Evolutionary conservation across 257 asterid species (phyloP), one percentile per base, ranked within the genome.

Genomic region (Phtheirospermum japonicum): DNA sequence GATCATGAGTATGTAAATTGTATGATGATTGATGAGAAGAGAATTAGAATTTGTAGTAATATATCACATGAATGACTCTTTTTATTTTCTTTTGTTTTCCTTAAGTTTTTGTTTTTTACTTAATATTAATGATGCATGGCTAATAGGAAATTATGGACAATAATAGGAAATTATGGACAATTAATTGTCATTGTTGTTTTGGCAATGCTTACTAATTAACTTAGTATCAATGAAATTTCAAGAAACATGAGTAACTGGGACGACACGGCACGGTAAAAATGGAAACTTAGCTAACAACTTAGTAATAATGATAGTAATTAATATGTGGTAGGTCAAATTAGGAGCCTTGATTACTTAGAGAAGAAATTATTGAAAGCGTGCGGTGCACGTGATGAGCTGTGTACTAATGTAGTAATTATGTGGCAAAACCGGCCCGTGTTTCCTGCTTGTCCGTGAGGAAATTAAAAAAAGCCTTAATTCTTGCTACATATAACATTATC

Each of bases 231-330:
- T 48, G 67, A 43, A 40, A 32, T 62, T 52, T 45, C 46, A 62
- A 72, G 78, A 59, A 70, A 74, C 73, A 60, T 45, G 79, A 65
- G 77, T 77, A 59, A 82, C 70, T 75, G 92, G 18, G 73, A 82
- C 92, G 92, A 86, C 92, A 84, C 86, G 88, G 82, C 78, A 71
- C 52, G 64, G 49, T 19, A 7, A 30, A 19, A 36, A 36, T 36
- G 51, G 57, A 66, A 17, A 54, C 31, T 64, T 71, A 56, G 66
- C 73, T 74, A 56, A 71, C 73, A 6, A 36, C 11, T 17, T 50
- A 5, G 17, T 19, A 32, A 39, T 52, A 65, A 64, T 64, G 20
- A 36, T 52, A 62, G 37, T 75, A 71, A 68, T 49, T 56, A 71
- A 59, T 63, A 23, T 23, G 70, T 12, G 65, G 73, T 79, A 57